Conservation (phyloP, 345 rosid species). For the Stellera chamaejasme region DNA sequence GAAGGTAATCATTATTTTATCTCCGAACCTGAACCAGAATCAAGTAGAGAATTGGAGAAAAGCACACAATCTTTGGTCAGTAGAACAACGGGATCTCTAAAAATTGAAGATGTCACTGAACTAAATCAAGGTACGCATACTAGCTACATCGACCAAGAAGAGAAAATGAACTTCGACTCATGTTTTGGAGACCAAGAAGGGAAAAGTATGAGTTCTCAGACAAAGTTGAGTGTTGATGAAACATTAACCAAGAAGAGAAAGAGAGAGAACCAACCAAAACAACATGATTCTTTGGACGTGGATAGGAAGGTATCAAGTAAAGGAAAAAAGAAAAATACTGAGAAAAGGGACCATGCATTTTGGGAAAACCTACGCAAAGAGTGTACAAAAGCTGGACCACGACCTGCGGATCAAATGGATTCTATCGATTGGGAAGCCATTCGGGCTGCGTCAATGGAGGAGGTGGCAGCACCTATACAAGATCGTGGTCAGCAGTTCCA, state of each 20-base stretch:
- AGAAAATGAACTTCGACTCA: background rate
- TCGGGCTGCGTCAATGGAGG: slow-evolving; percentile 19
- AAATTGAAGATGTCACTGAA: slow-evolving; percentile 1
- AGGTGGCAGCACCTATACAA: slow-evolving; percentile 26
- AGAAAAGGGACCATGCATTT: slow-evolving; percentile 9
- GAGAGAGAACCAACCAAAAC: background rate
- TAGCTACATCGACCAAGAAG: background rate
- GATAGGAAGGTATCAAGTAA: slow-evolving; percentile 2
- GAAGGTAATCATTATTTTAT: slow-evolving; percentile 18
- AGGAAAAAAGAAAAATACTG: slow-evolving; percentile 13
- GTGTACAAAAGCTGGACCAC: slow-evolving; percentile 22
- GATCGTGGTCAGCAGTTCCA: slow-evolving; percentile 42
- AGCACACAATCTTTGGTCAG: background rate
- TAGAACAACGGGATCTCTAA: background rate
- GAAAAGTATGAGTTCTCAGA: background rate
- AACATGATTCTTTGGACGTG: background rate
- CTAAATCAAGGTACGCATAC: too few species aligned
- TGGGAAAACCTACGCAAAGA: slow-evolving; percentile 37
- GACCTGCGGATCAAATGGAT: slow-evolving; percentile 32
- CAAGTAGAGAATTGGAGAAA: background rate
- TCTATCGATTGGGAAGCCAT: slow-evolving; percentile 57
- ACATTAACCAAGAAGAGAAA: background rate
- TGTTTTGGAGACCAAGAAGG: background rate
- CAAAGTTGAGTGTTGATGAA: slow-evolving; percentile 1
- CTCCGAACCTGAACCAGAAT: slow-evolving; percentile 18